These are phyloP conservation scores for Solanum chilense DNA, from an alignment of 257 asterid genomes.

Conservation along the genomic window DNA sequence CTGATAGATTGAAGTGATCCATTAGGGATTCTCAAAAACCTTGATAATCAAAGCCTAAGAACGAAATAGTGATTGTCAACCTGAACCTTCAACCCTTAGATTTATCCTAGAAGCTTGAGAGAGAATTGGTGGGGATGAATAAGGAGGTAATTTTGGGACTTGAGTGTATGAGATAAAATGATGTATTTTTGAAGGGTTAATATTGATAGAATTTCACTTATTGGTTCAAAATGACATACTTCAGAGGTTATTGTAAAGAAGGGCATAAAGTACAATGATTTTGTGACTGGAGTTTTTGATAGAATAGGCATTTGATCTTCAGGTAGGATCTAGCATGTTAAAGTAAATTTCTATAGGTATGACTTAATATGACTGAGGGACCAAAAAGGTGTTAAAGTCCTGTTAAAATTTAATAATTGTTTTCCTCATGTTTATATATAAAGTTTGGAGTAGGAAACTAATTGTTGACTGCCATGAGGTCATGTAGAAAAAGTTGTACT, in stretches of 20 bases:
- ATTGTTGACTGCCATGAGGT: background rate
- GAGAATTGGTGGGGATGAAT: too few relatives aligned
- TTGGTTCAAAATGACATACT: too few relatives aligned
- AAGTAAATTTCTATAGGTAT: background rate
- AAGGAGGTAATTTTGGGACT: too few relatives aligned
- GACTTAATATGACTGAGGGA: background rate
- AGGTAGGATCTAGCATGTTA: background rate
- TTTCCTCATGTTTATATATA: background rate
- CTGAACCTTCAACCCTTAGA: too few relatives aligned
- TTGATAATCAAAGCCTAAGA: too few relatives aligned
- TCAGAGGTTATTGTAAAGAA: background rate
- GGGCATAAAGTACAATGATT: background rate
- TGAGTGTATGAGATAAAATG: too few relatives aligned
- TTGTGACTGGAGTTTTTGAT: background rate
- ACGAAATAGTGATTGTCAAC: too few relatives aligned
- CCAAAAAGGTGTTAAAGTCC: background rate
- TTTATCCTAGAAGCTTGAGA: too few relatives aligned
- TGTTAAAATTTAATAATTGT: background rate
- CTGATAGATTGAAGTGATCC: too few relatives aligned
- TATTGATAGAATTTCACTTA: too few relatives aligned
- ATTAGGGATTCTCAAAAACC: too few relatives aligned
- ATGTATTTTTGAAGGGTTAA: too few relatives aligned
- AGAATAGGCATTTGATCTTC: background rate
- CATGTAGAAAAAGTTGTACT: slow-evolving; percentile 7
- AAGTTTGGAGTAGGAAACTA: background rate